A percentile compares a stretch with the other conserved stretches of the same genome.
These are phyloP conservation scores for Mucor indicus DNA, from an alignment of 371 early-diverging fungal species.

Conservation along the genomic window DNA sequence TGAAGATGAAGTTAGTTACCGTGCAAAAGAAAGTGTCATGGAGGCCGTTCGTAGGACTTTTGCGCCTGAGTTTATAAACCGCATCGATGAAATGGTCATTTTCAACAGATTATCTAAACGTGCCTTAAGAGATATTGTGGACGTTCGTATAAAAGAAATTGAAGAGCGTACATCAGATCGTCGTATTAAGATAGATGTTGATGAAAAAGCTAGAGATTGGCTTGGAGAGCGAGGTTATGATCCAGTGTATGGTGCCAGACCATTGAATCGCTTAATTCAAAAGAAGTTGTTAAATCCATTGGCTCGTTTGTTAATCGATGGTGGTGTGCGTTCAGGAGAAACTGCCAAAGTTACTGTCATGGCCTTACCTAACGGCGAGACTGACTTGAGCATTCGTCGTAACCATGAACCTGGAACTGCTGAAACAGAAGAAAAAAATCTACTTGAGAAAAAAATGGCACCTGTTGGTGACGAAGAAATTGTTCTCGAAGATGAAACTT, in stretches of 20 bases:
- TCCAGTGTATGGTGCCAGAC: conserved; percentile 85
- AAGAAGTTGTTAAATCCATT: conserved; percentile 80
- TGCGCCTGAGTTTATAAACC: conserved; percentile 90
- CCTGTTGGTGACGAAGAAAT: conserved; percentile 47
- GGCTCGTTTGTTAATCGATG: conserved; percentile 76
- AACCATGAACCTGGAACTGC: conserved; percentile 37
- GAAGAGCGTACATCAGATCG: conserved; percentile 75
- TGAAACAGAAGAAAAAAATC: conserved; percentile 20
- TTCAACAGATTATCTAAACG: conserved; percentile 66
- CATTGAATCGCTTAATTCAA: conserved; percentile 80
- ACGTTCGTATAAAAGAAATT: conserved; percentile 74
- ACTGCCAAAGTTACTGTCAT: conserved; percentile 45
- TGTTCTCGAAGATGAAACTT: conserved; percentile 12
- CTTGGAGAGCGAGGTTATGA: conserved; percentile 80
- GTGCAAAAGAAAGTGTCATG: conserved; percentile 62
- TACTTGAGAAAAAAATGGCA: conserved; percentile 26
- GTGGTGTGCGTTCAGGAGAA: conserved; percentile 69
- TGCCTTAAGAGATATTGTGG: conserved; percentile 73
- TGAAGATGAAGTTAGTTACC: conserved; percentile 44
- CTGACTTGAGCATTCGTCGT: conserved; percentile 31
- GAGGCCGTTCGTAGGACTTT: conserved; percentile 75
- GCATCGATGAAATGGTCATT: conserved; percentile 80
- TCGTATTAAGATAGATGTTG: conserved; percentile 70
- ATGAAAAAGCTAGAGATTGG: conserved; percentile 69
- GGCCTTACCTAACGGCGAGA: conserved; percentile 25